Conservation (phyloP, 371 early-diverging fungal genomes). For the Sporodiniella umbellata region DNA sequence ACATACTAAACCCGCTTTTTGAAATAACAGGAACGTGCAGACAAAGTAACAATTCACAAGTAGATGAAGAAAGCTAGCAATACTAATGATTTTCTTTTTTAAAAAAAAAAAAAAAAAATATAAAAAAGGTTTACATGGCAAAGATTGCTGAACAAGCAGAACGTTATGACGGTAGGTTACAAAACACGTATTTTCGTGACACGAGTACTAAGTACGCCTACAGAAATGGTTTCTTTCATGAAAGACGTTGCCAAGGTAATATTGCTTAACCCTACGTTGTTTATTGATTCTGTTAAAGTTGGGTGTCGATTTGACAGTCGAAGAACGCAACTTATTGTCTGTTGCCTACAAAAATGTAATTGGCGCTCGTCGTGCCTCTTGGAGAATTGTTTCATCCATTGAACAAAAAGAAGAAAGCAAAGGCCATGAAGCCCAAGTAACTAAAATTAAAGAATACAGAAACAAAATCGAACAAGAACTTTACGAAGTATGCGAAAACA, state of each 20-base stretch:
- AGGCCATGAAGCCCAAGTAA: slow-evolving; percentile 80
- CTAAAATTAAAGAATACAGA: slow-evolving; percentile 90
- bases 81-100: not conserved
- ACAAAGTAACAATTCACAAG: not conserved
- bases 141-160: slow-evolving; percentile 99
- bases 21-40: slow-evolving; percentile 1
- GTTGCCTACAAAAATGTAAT: slow-evolving; percentile 99
- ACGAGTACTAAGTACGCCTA: not conserved
- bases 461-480: slow-evolving; percentile 92
- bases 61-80: not conserved
- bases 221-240: slow-evolving; percentile 96
- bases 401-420: slow-evolving; percentile 97
- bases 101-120: no score
- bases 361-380: slow-evolving; percentile 98
- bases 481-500: slow-evolving; percentile 92
- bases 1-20: not conserved
- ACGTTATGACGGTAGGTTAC: slow-evolving; percentile 81
- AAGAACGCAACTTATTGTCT: slow-evolving; percentile 98
- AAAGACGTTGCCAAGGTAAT: slow-evolving; percentile 73
- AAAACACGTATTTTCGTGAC: not conserved
- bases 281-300: slow-evolving; percentile 17
- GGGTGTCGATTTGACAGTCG: slow-evolving; percentile 80
- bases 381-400: slow-evolving; percentile 98
- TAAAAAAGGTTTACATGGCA: slow-evolving; percentile 79
- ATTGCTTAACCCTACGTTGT: not conserved